These are phyloP conservation scores for Pyrus communis DNA, from an alignment of 306 rosid genomes.

Conservation along the genomic window DNA sequence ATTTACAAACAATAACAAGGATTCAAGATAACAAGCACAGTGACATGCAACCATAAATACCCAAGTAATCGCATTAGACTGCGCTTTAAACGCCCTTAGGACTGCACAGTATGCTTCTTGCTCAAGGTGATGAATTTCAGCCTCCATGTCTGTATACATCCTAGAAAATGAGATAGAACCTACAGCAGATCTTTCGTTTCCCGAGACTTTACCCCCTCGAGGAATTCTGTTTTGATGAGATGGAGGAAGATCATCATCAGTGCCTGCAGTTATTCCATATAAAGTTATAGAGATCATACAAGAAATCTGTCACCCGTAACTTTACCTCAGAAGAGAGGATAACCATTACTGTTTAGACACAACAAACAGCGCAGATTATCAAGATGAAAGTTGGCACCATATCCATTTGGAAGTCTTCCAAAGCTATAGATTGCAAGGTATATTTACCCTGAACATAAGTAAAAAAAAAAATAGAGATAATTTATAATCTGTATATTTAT, in stretches of 20 bases:
- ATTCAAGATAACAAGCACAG: background rate
- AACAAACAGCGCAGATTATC: background rate
- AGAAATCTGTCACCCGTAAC: constrained; percentile 3
- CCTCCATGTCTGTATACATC: constrained; percentile 66
- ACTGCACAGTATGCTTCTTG: constrained; percentile 94
- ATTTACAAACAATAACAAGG: background rate
- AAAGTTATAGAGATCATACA: constrained; percentile 8
- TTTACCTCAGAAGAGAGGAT: background rate
- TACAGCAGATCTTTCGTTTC: constrained; percentile 46
- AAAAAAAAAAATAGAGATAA: background rate
- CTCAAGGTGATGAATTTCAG: constrained; percentile 86
- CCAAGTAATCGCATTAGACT: constrained; percentile 92
- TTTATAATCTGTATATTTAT: background rate
- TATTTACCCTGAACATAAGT: background rate
- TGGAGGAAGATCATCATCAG: constrained; percentile 55
- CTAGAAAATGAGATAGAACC: constrained; percentile 40
- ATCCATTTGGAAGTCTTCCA: background rate
- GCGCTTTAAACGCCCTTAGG: constrained; percentile 95
- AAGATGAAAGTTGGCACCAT: background rate
- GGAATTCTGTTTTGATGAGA: constrained; percentile 56
- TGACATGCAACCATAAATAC: constrained; percentile 30
- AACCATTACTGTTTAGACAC: background rate
- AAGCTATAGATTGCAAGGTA: background rate
- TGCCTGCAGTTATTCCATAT: constrained; percentile 37
- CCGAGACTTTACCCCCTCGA: constrained; percentile 33